Evolutionary conservation across 2,329 filamentous ascomycete species (phyloP), one percentile per base, ranked within the genome.

Genomic region (Cladophialophora yegresii): DNA sequence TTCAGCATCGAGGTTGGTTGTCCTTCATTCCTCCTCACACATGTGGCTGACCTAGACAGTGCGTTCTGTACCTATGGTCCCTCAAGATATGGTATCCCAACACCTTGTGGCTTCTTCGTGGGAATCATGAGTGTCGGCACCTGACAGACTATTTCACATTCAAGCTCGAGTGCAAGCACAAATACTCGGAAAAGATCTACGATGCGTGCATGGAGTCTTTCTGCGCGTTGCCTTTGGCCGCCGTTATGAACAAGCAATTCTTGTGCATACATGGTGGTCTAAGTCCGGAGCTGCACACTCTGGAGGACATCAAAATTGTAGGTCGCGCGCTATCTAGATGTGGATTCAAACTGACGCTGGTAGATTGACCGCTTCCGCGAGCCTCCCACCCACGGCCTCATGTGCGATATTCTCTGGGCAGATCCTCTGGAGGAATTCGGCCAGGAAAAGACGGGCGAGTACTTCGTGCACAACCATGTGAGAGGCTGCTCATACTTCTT

Each of bases 241-340:
- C 95, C 30, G 89, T 99, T 71, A 99, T 99, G 95, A 99, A 99
- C 86, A 99, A 99, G 84, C 95, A 99, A 78, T 99, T 99, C 79
- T 82, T 99, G 71, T 99, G 95, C 77, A 98, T 99, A 72, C 95
- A 99, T 77, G 95, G 95, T 74, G 95, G 95, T 68, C 82, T 99
- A 72, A 97, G 93, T 77, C 95, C 95, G 6, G 95, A 99, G 79
- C 82, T 99, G 67, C 93, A 98, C 78, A 97, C 93, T 4, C 83
- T 99, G 60, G 95, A 99, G 72, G 95, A 99, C 73, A 80, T 99
- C 72, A 92, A 93, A 83, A 90, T 83, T 75, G 91, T 95, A 80
- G 71, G 90, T 80, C 60, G 26, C 43, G 49, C 9, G 66, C 16
- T 8, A 30, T 32, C 4, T 22, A n/a, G 32, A 36, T 9, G 47